Evolutionary conservation across 75 land plant species (phyloP).

Genomic region (Azolla pinnata): DNA sequence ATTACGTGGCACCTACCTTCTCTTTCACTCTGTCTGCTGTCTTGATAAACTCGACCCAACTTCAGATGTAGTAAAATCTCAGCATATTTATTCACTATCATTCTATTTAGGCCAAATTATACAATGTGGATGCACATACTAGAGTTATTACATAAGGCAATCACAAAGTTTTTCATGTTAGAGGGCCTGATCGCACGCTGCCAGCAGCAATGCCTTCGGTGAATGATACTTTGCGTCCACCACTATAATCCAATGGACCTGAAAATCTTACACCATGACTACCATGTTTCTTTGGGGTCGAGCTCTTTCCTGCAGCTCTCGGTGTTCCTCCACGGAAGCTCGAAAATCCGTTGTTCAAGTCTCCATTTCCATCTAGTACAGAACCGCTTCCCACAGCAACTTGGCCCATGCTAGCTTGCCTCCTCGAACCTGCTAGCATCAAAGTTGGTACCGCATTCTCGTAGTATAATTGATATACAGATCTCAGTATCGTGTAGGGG

Average conservation of each 20-base stretch:
- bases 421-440: conserved; percentile 27
- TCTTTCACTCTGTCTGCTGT: neutral
- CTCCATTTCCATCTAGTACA: neutral
- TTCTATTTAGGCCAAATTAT: neutral
- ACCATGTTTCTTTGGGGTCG: neutral
- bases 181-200: conserved; percentile 63
- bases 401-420: neutral
- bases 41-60: neutral
- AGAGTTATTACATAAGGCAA: neutral
- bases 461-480: conserved; percentile 82
- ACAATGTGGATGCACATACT: neutral
- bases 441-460: conserved; percentile 48
- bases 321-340: conserved; percentile 11
- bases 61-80: neutral
- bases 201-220: conserved; percentile 45
- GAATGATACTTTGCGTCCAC: conserved; percentile 54
- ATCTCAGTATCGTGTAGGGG: conserved; percentile 82
- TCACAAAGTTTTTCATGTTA: conserved; percentile 29
- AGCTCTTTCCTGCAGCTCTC: too few relatives aligned
- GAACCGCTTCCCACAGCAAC: neutral
- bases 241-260: conserved; percentile 79
- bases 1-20: too few relatives aligned
- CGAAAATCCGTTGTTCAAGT: neutral
- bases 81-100: neutral
- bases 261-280: conserved; percentile 38